These are phyloP conservation scores for Fusarium marasasianum DNA, from an alignment of 2,329 filamentous ascomycete species.

Conservation along the genomic window DNA sequence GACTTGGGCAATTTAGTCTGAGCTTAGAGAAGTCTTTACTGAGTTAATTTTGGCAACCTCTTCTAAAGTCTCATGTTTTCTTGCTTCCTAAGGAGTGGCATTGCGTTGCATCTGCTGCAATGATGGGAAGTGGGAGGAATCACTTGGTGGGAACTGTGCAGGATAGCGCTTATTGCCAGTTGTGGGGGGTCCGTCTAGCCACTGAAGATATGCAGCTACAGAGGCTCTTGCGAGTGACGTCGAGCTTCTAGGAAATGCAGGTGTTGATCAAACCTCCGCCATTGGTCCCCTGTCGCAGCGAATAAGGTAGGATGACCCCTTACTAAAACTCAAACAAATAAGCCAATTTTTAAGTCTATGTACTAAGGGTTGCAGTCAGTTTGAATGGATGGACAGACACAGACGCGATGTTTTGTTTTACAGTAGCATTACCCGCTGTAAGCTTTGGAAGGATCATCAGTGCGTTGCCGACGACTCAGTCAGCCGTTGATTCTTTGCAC, in stretches of 20 bases:
- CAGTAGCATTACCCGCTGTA: conserved; percentile 2
- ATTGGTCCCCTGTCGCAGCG: neutral
- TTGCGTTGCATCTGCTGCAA: neutral
- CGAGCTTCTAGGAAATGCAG: conserved; percentile 5
- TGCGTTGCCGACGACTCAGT: neutral
- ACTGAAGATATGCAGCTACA: conserved; percentile 10
- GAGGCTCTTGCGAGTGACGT: conserved; percentile 9
- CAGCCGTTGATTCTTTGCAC: neutral
- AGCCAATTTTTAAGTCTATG: conserved; percentile 38
- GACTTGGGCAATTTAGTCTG: too few relatives aligned
- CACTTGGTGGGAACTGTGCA: neutral
- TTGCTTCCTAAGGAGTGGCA: too few relatives aligned
- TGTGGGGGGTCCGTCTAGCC: neutral
- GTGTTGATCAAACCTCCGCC: conserved; percentile 9
- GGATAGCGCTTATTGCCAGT: neutral
- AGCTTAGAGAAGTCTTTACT: too few relatives aligned
- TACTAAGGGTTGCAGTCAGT: neutral
- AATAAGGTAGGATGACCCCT: conserved; percentile 12
- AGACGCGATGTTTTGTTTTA: conserved; percentile 4
- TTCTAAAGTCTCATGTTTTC: too few relatives aligned
- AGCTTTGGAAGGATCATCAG: neutral
- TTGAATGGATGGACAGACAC: neutral
- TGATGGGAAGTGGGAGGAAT: neutral
- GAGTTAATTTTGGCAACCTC: too few relatives aligned
- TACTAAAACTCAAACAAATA: conserved; percentile 36